phyloP scores from a whole-genome alignment of 495 filamentous ascomycete genomes.

The Neurospora tetraspora region DNA sequence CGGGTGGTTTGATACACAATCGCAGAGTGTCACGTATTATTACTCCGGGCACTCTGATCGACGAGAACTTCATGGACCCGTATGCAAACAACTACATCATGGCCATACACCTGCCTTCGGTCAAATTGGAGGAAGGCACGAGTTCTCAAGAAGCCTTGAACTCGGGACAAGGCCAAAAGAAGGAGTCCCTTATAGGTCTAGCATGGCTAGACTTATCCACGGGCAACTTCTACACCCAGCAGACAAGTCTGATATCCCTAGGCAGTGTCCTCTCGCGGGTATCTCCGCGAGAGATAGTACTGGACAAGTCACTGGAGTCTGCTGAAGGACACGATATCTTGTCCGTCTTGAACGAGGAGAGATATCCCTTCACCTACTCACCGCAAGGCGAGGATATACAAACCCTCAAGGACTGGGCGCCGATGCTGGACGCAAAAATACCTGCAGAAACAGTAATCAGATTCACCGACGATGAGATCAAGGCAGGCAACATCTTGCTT shows the following conservation, averaged over 20 bases:
- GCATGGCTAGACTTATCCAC: conserved; percentile 95
- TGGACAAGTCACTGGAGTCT: conserved; percentile 52
- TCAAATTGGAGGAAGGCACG: conserved; percentile 1
- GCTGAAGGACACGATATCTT: conserved; percentile 31
- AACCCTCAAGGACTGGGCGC: conserved; percentile 56
- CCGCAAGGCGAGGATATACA: conserved; percentile 30
- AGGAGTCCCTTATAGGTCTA: conserved; percentile 51
- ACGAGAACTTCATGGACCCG: conserved; percentile 93
- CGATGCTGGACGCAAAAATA: conserved; percentile 63
- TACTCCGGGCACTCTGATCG: conserved; percentile 90
- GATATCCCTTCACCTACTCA: conserved; percentile 47
- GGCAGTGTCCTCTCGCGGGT: conserved; percentile 72
- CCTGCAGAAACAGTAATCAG: conserved; percentile 28
- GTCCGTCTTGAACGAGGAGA: conserved; percentile 43
- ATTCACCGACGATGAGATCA: conserved; percentile 44
- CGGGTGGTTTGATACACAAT: conserved; percentile 70
- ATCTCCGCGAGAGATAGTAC: conserved; percentile 72
- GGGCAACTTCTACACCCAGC: conserved; percentile 82
- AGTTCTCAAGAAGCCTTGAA: conserved; percentile 1
- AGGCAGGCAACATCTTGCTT: conserved; percentile 65
- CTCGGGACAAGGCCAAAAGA: neutral
- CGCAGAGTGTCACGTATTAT: conserved; percentile 77
- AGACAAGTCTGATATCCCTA: conserved; percentile 60
- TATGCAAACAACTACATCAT: conserved; percentile 88
- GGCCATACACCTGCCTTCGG: conserved; percentile 46